Base-by-base conservation (phyloP, 306 rosid species). In the Notholithocarpus densiflorus region DNA sequence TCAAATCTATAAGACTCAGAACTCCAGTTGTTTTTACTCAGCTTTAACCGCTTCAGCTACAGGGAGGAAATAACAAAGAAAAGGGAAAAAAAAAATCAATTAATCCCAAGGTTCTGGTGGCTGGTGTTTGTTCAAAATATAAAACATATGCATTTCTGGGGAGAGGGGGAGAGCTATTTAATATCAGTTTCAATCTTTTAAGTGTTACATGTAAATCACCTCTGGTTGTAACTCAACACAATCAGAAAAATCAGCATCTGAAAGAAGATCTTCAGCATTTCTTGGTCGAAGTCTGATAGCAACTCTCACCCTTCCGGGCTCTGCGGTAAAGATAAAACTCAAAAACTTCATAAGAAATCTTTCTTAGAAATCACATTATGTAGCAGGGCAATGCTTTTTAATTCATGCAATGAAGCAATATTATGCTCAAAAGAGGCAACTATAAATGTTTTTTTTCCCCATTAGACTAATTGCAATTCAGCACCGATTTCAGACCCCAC, bases 21-120 rank as follows among this genome's bases (percentile, higher is more conserved):
- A 72, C 75, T 88, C 94, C 94, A 90, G 83, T 90, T 88, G 86
- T 90, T 90, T 69, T 88, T 90, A 65, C 82, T 88, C 86, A 88
- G 68, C 84, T 83, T 90, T 54, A 90, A 61, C 84, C 92, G 87
- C 87, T 90, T 90, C 80, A 88, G 79, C 94, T 88, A 53, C 82
- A 72, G 2, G 27, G 62, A 74, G 19, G 43, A 48, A 77, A 57
- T 20, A 21, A 43, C 6, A 71, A 72, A 72, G 3, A 55, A 24
- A 6, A 13, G 56, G 11, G 56, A 21, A 78, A 40, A 40, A 29
- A 55, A 15, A 23, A 18, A 40, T 77, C 31, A 31, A 26, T 40
- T 21, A 81, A 61, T 51, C 55, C 53, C 68, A 43, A 66, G 15
- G 59, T 72, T 64, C 66, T 69, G 14, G 48, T 34, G n/a, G 23